phyloP scores from a whole-genome alignment of 345 rosid genomes.

The Tarenaya hassleriana region DNA sequence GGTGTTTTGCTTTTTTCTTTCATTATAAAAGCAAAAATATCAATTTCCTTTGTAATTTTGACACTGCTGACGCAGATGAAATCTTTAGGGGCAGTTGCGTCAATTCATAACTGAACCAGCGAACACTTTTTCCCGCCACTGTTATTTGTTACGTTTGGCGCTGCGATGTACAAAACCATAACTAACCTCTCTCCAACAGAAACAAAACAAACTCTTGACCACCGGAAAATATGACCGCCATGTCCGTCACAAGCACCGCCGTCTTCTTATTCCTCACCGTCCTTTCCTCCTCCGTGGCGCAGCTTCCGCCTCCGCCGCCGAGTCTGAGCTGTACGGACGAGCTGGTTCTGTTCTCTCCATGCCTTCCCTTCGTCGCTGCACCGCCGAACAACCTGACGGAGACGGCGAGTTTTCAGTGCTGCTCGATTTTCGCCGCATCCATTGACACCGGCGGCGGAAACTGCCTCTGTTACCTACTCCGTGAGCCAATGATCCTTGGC shows the following conservation, averaged over 20 bases:
- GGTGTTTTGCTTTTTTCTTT: too few species aligned
- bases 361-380: slow-evolving; percentile 59
- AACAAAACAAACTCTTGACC: slow-evolving; percentile 8
- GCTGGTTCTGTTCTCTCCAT: slow-evolving; percentile 68
- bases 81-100: slow-evolving; percentile 8
- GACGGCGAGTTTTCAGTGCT: slow-evolving; percentile 41
- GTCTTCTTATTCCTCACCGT: slow-evolving; percentile 13
- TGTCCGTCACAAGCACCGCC: slow-evolving; percentile 20
- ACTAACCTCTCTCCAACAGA: slow-evolving; percentile 23
- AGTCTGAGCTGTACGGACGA: slow-evolving; percentile 35
- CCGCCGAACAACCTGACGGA: slow-evolving; percentile 53
- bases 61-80: neutral
- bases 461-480: slow-evolving; percentile 72
- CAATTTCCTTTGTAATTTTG: too few species aligned
- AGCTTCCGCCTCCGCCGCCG: slow-evolving; percentile 24
- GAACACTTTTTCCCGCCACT: slow-evolving; percentile 28
- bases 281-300: slow-evolving; percentile 14
- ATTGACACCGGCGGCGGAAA: slow-evolving; percentile 33
- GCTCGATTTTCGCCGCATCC: slow-evolving; percentile 45
- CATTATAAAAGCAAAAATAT: too few species aligned
- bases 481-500: slow-evolving; percentile 57
- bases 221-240: slow-evolving; percentile 4
- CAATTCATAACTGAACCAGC: neutral
- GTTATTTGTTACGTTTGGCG: slow-evolving; percentile 13
- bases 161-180: slow-evolving; percentile 14